Conservation (phyloP, 179 eudicot species). For the Spinacia oleracea region DNA sequence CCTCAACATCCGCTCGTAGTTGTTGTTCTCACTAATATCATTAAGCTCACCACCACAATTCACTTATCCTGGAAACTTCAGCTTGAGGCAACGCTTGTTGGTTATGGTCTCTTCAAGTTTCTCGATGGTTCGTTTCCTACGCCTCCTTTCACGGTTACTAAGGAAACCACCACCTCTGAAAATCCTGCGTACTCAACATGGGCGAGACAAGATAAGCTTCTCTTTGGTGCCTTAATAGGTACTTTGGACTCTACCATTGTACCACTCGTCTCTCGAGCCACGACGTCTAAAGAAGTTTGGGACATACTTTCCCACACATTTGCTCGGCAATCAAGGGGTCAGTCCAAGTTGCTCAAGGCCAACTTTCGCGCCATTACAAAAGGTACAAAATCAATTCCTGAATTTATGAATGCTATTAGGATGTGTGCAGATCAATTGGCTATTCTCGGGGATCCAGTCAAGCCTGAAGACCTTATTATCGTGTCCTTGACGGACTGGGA, state of each 20-base stretch:
- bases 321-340: neutral
- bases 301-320: neutral
- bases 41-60: no score
- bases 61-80: no score
- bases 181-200: no score
- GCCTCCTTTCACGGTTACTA: no score
- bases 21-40: no score
- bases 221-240: neutral
- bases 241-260: neutral
- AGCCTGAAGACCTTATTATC: neutral
- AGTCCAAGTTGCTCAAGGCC: neutral
- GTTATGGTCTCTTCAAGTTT: no score
- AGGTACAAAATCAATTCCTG: neutral
- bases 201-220: neutral
- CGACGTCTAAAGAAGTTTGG: constrained; percentile 14
- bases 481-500: neutral
- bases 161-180: no score
- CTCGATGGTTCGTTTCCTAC: no score
- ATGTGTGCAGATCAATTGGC: neutral
- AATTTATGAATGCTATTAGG: neutral
- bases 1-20: no score
- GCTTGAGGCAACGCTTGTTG: no score
- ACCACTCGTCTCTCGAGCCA: neutral
- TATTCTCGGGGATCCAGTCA: neutral
- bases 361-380: neutral